Evolutionary conservation across 495 filamentous ascomycete species (phyloP), one percentile per base, ranked within the genome.

Genomic region (Copromyces sp.): DNA sequence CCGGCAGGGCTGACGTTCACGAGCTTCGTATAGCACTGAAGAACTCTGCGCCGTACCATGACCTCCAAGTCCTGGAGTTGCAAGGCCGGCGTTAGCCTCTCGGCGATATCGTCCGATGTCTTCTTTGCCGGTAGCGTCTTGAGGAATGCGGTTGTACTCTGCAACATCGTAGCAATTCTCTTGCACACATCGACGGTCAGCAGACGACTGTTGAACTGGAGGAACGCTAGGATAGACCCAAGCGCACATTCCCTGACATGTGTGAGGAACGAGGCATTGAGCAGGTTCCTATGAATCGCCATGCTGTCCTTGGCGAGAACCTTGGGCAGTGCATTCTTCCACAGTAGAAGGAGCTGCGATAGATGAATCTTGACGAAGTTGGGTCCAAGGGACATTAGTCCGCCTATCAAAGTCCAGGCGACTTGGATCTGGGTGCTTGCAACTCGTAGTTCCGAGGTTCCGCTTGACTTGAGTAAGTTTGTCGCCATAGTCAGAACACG

Each of bases 321-420:
- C 76, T 94, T 97, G 5, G 95, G 95, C 41, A 99, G 83, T 3
- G 95, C 94, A 82, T 97, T 98, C 80, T 97, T 97, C 95, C 95
- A 99, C 14, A 99, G 86, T n/a, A 98, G 82, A 70, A 98, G 90
- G 65, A 99, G 84, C 80, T 98, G 95, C 3, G 95, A 95, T 24
- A 99, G 86, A 83, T 98, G 95, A 47, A 97, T 98, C 82, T 99
- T 99, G 81, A 98, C 95, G 79, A 99, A 99, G 79, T 97, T 98
- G 6, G 96, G 96, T 0, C 95, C 95, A 3, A 98, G 85, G 8
- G 94, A 92, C 96, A 98, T 98, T 35, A 99, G 82, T 0, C 95
- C 95, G 41, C 95, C 95, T 71, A 99, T 96, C 70, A 99, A 81
- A 59, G 97, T 97, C 95, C 95, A 99, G 24, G 95, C 95, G 6